A percentile compares a stretch with the other conserved stretches of the same genome.
Conservation (phyloP, 1,284 basidiomycete genomes). For the Trichosporon coremiiforme region DNA sequence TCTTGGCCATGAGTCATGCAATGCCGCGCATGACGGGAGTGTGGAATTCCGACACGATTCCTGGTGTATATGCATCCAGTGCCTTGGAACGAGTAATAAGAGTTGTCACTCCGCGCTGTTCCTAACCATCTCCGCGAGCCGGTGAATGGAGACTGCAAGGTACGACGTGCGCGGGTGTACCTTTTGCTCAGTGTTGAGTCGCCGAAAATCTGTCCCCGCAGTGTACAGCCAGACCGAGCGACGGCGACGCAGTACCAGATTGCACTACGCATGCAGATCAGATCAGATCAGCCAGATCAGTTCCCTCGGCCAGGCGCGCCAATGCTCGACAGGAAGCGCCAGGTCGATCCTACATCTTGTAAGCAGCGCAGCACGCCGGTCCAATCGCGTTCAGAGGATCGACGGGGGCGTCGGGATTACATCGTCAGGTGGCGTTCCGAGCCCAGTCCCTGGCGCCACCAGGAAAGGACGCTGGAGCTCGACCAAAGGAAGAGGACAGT, state of each 20-base stretch:
- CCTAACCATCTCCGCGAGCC: not conserved
- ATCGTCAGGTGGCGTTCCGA: constrained; percentile 2
- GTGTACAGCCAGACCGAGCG: not conserved
- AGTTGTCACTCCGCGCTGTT: not conserved
- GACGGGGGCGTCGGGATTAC: constrained; percentile 7
- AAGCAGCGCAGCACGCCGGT: not conserved
- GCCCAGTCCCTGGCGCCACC: not conserved
- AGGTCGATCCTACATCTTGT: not conserved
- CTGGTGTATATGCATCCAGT: not conserved
- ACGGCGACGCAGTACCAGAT: too few species aligned
- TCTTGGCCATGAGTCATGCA: not conserved
- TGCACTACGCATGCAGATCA: not conserved
- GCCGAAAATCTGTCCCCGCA: not conserved
- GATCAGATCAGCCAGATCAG: not conserved
- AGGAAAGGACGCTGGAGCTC: too few species aligned
- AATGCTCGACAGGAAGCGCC: not conserved
- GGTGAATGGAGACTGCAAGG: constrained; percentile 7
- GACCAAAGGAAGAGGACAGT: not conserved
- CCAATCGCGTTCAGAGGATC: constrained; percentile 2
- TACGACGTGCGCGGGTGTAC: constrained; percentile 5
- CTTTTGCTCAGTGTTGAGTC: not conserved
- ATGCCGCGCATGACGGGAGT: constrained; percentile 9
- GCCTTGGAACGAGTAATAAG: not conserved
- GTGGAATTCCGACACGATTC: not conserved
- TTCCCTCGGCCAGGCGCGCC: not conserved